Evolutionary conservation across 1,284 basidiomycete species (phyloP).

Genomic region (Serendipita sp.): DNA sequence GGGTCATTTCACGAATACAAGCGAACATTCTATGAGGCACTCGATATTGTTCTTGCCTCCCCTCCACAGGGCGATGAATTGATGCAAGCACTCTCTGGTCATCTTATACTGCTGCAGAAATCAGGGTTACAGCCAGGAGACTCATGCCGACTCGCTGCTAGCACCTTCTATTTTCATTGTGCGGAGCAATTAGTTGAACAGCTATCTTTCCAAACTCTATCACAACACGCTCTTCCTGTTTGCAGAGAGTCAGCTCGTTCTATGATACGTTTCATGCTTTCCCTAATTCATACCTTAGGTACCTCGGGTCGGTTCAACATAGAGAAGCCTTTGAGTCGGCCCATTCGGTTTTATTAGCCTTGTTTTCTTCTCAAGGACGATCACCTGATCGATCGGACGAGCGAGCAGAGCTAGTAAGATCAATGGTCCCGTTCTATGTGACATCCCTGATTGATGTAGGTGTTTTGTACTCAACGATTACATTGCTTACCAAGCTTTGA

Average conservation of each 20-base stretch:
- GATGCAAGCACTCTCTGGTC: background rate
- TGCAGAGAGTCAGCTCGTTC: slow-evolving; percentile 41
- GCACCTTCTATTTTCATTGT: slow-evolving; percentile 46
- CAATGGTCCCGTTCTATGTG: slow-evolving; percentile 50
- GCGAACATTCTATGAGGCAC: slow-evolving; percentile 51
- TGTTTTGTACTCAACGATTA: slow-evolving; percentile 5
- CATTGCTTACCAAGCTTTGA: background rate
- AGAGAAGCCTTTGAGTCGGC: slow-evolving; percentile 61
- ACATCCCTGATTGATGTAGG: slow-evolving; percentile 49
- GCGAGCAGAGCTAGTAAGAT: background rate
- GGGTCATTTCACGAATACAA: slow-evolving; percentile 50
- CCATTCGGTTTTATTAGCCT: slow-evolving; percentile 56
- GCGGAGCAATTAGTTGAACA: slow-evolving; percentile 56
- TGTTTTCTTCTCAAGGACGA: slow-evolving; percentile 38
- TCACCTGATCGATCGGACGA: slow-evolving; percentile 14
- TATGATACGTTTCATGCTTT: slow-evolving; percentile 3
- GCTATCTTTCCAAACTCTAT: slow-evolving; percentile 33
- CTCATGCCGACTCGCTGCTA: slow-evolving; percentile 33
- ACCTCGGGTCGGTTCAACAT: slow-evolving; percentile 38
- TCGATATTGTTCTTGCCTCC: slow-evolving; percentile 48
- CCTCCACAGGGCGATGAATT: slow-evolving; percentile 10
- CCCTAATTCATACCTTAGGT: slow-evolving; percentile 23
- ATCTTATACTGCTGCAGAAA: too few species aligned
- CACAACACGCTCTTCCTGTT: slow-evolving; percentile 37
- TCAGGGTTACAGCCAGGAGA: background rate